Evolutionary conservation across 2,329 filamentous ascomycete genomes (phyloP).

Genomic region (Ambrosiella beaveri): DNA sequence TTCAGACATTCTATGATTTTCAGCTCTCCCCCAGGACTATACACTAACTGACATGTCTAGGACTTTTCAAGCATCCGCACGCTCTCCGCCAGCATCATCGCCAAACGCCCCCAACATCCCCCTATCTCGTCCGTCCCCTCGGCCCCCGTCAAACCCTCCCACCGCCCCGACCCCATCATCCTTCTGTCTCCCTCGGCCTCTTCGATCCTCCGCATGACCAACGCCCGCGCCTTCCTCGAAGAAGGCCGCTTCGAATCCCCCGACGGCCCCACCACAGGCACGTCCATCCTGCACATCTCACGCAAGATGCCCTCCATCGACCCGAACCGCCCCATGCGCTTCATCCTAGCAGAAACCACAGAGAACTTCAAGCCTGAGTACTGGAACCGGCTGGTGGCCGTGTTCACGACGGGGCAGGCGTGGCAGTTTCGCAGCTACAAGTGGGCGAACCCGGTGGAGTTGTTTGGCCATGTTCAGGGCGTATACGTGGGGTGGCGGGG

Average conservation of each 20-base stretch:
- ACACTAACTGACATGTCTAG: conserved; percentile 25
- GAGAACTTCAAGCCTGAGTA: conserved; percentile 96
- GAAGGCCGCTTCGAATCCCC: conserved; percentile 65
- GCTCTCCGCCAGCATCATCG: conserved; percentile 60
- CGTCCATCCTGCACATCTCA: conserved; percentile 72
- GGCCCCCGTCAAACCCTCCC: conserved; percentile 29
- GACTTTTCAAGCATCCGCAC: conserved; percentile 92
- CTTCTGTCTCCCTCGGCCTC: conserved; percentile 91
- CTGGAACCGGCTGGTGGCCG: conserved; percentile 85
- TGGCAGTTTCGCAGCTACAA: conserved; percentile 99
- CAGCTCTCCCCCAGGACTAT: neutral
- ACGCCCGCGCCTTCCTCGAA: conserved; percentile 87
- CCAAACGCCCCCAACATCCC: conserved; percentile 33
- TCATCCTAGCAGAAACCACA: conserved; percentile 86
- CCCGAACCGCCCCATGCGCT: conserved; percentile 58
- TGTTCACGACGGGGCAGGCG: conserved; percentile 91
- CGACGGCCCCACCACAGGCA: conserved; percentile 47
- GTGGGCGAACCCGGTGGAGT: conserved; percentile 73
- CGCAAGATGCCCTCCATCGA: conserved; percentile 59
- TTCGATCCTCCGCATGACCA: conserved; percentile 83
- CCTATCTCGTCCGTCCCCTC: conserved; percentile 17
- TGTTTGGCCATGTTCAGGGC: conserved; percentile 77
- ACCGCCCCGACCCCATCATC: conserved; percentile 69
- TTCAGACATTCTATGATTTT: neutral
- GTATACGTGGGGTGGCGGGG: conserved; percentile 85